Conservation (phyloP, 257 asterid genomes). For the Fraxinus americana region DNA sequence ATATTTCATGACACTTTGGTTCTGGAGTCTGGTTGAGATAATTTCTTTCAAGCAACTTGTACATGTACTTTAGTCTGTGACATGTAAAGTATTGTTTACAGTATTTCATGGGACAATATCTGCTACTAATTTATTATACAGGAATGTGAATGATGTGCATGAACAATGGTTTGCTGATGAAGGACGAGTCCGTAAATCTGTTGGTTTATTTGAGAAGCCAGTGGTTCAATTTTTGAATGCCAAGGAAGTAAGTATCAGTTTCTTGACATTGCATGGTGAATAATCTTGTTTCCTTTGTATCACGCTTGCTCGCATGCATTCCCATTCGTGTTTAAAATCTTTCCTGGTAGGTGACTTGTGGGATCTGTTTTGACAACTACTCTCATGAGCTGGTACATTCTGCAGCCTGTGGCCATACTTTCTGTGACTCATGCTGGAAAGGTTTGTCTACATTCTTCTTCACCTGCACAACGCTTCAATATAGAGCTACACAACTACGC, state of each 20-base stretch:
- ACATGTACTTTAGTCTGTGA: constrained; percentile 14
- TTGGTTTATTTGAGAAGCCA: constrained; percentile 75
- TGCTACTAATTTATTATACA: constrained; percentile 31
- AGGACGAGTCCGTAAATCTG: constrained; percentile 74
- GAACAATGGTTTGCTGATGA: constrained; percentile 94
- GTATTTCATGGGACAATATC: constrained; percentile 2
- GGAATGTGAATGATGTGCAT: constrained; percentile 88
- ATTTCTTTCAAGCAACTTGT: neutral
- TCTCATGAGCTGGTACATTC: constrained; percentile 40
- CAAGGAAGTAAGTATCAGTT: constrained; percentile 58
- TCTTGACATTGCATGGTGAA: constrained; percentile 14
- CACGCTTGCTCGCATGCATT: constrained; percentile 17
- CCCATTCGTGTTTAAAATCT: constrained; percentile 13
- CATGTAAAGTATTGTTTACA: constrained; percentile 17
- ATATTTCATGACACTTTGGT: neutral
- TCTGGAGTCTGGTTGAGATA: constrained; percentile 10
- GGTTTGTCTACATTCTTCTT: constrained; percentile 38
- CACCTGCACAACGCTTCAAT: neutral
- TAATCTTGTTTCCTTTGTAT: constrained; percentile 7
- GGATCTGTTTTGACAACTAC: constrained; percentile 80
- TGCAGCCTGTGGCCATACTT: constrained; percentile 76
- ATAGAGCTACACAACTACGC: constrained; percentile 19
- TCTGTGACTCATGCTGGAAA: constrained; percentile 82
- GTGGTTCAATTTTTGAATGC: constrained; percentile 36
- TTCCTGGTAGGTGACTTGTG: constrained; percentile 63